Evolutionary conservation across 1,284 basidiomycete species (phyloP), one percentile per base, ranked within the genome.

Genomic region (Fomitopsis palustris): DNA sequence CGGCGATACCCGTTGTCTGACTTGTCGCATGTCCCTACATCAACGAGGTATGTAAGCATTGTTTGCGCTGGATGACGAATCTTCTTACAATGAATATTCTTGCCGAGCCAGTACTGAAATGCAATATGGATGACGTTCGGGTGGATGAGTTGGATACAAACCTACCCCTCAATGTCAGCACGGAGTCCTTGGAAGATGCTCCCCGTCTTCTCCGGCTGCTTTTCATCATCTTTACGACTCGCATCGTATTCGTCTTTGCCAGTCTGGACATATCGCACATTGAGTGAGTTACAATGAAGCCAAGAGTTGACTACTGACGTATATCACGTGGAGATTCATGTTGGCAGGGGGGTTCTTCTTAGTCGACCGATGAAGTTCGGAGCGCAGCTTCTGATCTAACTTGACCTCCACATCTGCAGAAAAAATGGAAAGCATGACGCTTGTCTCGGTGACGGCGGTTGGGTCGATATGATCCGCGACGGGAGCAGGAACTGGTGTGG

Each of bases 1-100:
- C 95, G 3, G 92, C 93, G 47, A 97, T 86, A 53, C 95, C 94
- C 2, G 95, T 97, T 6, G 95, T 97, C 75, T 99, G 96, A 23
- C 83, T 88, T 6, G 94, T 96, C 17, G 88, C 82, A 67, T 92
- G 90, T 10, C 90, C 92, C 88, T 84, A 51, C 29, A 39, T 38
- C 41, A 53, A 12, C 10, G 43, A 64, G 60, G 55, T 12, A 49
- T 17, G 10, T 37, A 27, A 16, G 23, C 31, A 65, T 62, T 39
- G 49, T 42, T 47, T 41, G 35, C 41, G 62, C 3, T 53, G 42
- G 14, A 37, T 33, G 8, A 21, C 4, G 42, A 9, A 29, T 3
- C 52, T 37, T 69, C 81, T 70, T 65, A 91, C 91, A 67, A 93
- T 94, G 72, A 93, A 94, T 14, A 95, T 78, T 27, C 85, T 83